Conservation (phyloP, 2,329 filamentous ascomycete genomes). For the Botrytis tulipae region DNA sequence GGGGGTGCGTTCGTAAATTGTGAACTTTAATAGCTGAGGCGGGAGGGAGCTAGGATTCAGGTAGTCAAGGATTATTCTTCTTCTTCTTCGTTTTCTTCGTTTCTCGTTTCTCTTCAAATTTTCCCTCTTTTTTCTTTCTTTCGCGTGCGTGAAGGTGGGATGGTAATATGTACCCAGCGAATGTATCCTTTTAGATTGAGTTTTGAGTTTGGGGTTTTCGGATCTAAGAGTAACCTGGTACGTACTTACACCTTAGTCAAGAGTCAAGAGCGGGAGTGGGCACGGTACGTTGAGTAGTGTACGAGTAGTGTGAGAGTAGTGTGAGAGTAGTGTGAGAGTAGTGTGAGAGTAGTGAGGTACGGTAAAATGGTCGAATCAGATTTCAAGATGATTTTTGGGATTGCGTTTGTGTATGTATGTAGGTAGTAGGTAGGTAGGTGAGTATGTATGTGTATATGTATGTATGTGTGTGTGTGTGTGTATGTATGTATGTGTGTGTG, state of each 20-base stretch:
- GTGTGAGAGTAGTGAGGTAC: background rate
- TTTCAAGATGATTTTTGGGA: background rate
- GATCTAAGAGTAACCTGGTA: background rate
- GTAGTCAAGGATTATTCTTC: background rate
- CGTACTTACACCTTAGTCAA: background rate
- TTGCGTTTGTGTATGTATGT: background rate
- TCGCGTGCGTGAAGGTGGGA: constrained; percentile 6
- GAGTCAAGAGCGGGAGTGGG: constrained; percentile 3
- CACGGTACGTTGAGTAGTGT: constrained; percentile 7
- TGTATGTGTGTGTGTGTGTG: no score
- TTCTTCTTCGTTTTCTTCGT: background rate
- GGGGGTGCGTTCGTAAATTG: background rate
- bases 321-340: constrained; percentile 4
- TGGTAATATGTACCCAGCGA: background rate
- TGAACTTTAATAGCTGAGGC: background rate
- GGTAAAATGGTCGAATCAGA: constrained; percentile 5
- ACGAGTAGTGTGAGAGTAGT: constrained; percentile 3
- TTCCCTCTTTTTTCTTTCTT: background rate
- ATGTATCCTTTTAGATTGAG: background rate
- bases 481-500: background rate
- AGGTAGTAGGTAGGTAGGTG: no score
- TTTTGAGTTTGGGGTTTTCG: background rate
- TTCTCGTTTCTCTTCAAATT: background rate
- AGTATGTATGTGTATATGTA: background rate
- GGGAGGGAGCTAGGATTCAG: background rate